Percentiles rank a stretch among this genome's conserved stretches.
Conservation (phyloP, 176 grass and related monocot genomes). For the Paspalum notatum region DNA sequence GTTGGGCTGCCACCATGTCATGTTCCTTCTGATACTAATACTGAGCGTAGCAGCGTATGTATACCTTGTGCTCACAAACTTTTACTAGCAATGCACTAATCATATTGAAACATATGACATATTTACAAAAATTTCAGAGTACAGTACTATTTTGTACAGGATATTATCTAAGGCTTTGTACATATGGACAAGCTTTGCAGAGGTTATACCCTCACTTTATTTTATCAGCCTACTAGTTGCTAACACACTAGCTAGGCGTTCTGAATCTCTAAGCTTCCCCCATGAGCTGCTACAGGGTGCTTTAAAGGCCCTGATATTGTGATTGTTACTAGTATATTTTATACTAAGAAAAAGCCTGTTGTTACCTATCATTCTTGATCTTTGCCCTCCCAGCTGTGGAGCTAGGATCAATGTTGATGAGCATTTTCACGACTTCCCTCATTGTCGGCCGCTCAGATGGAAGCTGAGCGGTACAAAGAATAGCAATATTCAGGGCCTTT, state of each 20-base stretch:
- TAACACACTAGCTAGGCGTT: constrained; percentile 20
- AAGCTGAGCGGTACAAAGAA: constrained; percentile 50
- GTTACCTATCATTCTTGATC: constrained; percentile 39
- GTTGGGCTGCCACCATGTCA: not conserved
- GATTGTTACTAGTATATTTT: constrained; percentile 15
- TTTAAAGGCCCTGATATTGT: constrained; percentile 26
- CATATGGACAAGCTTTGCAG: constrained; percentile 33
- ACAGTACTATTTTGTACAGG: constrained; percentile 34
- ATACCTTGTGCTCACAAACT: constrained; percentile 17
- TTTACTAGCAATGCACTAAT: constrained; percentile 1
- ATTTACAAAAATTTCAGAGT: constrained; percentile 6
- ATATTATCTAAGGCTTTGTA: not conserved
- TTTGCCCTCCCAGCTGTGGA: constrained; percentile 23
- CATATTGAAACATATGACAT: not conserved
- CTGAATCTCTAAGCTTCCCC: constrained; percentile 32
- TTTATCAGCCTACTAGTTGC: constrained; percentile 33
- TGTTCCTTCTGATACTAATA: constrained; percentile 1
- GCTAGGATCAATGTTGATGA: constrained; percentile 56
- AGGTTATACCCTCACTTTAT: constrained; percentile 34
- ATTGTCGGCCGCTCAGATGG: constrained; percentile 55
- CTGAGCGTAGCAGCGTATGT: too few relatives aligned
- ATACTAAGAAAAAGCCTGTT: constrained; percentile 7
- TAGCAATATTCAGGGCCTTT: constrained; percentile 62
- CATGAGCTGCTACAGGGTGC: constrained; percentile 20
- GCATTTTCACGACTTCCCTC: constrained; percentile 86